phyloP scores from a whole-genome alignment of 805 yeast species.

The Pichia pseudocactophila region DNA sequence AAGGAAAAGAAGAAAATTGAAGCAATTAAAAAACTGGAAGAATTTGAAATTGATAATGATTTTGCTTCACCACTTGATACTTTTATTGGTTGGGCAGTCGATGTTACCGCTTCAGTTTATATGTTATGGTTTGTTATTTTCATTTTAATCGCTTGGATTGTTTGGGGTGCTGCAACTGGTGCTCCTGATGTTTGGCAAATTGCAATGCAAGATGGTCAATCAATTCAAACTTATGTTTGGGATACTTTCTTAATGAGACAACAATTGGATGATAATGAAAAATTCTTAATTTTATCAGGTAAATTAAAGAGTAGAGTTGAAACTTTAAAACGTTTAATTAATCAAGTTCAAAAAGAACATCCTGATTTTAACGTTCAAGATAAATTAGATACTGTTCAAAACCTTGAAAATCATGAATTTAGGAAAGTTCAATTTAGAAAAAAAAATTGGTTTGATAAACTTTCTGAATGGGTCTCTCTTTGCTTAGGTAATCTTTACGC shows the following conservation, averaged over 20 bases:
- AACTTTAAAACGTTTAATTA: conserved; percentile 17
- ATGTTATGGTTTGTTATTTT: conserved; percentile 23
- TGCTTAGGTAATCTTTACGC: conserved; percentile 27
- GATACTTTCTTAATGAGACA: conserved; percentile 35
- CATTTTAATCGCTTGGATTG: conserved; percentile 14
- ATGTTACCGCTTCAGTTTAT: conserved; percentile 14
- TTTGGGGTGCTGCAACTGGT: conserved; percentile 20
- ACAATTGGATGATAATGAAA: conserved; percentile 25
- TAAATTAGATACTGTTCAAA: neutral
- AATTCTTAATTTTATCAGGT: conserved; percentile 21
- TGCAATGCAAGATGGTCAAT: conserved; percentile 34
- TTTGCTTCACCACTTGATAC: conserved; percentile 10
- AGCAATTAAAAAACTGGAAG: neutral
- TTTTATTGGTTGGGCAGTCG: conserved; percentile 8
- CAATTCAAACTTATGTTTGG: conserved; percentile 32
- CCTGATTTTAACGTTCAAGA: neutral
- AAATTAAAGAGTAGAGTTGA: conserved; percentile 24
- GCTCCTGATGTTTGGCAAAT: conserved; percentile 33
- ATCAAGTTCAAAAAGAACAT: neutral
- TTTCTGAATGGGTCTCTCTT: conserved; percentile 20
- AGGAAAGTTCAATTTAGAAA: conserved; percentile 13
- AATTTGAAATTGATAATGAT: conserved; percentile 3
- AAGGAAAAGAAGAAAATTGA: neutral
- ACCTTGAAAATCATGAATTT: conserved; percentile 9
- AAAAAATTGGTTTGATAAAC: conserved; percentile 28